Conservation (phyloP, 257 asterid species). For the Primulina eburnea region DNA sequence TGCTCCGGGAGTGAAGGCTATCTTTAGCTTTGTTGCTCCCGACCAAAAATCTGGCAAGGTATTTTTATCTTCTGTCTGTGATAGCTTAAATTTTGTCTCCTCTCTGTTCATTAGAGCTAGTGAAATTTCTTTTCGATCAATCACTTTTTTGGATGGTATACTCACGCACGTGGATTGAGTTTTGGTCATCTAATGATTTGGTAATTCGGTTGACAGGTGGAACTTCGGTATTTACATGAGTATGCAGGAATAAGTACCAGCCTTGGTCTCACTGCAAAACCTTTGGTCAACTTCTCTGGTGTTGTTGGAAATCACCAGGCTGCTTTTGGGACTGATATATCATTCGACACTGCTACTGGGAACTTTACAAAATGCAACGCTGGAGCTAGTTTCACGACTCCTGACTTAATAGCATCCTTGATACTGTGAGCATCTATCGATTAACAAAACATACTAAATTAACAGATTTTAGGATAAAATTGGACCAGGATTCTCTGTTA, state of each 20-base stretch:
- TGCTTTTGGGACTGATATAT: conserved; percentile 76
- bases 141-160: not conserved
- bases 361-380: conserved; percentile 72
- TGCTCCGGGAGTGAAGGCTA: conserved; percentile 96
- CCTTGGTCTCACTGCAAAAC: conserved; percentile 82
- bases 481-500: not conserved
- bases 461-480: not conserved
- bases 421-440: conserved; percentile 52
- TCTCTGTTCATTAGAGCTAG: not conserved
- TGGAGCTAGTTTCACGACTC: conserved; percentile 57
- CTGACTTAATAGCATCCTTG: conserved; percentile 84
- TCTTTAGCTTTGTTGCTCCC: conserved; percentile 73
- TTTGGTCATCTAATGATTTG: not conserved
- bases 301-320: conserved; percentile 67
- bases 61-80: conserved; percentile 16
- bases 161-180: conserved; percentile 1
- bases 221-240: conserved; percentile 91
- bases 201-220: conserved; percentile 54
- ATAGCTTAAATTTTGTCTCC: not conserved
- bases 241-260: conserved; percentile 88
- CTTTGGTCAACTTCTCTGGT: conserved; percentile 88
- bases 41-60: conserved; percentile 97
- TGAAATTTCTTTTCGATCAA: no score
- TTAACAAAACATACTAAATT: not conserved
- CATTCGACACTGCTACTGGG: conserved; percentile 87